A percentile compares a stretch with the other conserved stretches of the same genome.
Conservation (phyloP, 2,329 filamentous ascomycete species). For the Fusarium armeniacum region DNA sequence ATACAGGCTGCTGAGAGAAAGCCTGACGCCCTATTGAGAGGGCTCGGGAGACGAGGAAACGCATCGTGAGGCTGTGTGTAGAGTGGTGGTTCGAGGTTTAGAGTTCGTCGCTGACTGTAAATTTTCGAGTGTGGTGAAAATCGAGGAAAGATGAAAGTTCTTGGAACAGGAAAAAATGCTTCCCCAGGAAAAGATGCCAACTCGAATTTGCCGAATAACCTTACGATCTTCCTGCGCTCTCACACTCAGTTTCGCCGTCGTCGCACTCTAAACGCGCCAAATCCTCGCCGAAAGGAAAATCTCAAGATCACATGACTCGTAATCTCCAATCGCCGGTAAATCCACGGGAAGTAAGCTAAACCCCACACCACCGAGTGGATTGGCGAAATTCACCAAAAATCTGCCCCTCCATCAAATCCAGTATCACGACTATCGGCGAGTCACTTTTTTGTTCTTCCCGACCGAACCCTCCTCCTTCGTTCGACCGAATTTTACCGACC, state of each 20-base stretch:
- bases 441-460: constrained; percentile 42
- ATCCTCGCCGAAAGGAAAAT: constrained; percentile 51
- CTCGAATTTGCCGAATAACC: constrained; percentile 19
- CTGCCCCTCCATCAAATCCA: constrained; percentile 57
- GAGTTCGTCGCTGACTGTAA: constrained; percentile 8
- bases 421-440: constrained; percentile 48
- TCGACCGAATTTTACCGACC: constrained; percentile 30
- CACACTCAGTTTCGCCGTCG: constrained; percentile 9
- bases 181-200: constrained; percentile 18
- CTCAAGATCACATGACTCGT: constrained; percentile 57
- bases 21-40: constrained; percentile 43
- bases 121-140: not conserved
- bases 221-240: constrained; percentile 23
- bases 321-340: constrained; percentile 52
- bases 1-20: constrained; percentile 29
- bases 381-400: constrained; percentile 60
- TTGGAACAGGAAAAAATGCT: not conserved
- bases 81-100: constrained; percentile 16
- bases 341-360: constrained; percentile 50
- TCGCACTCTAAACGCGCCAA: constrained; percentile 32
- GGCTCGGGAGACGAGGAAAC: constrained; percentile 44
- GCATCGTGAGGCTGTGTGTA: constrained; percentile 46
- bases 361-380: constrained; percentile 57
- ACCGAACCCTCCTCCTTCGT: constrained; percentile 25
- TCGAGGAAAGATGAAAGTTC: no score